Evolutionary conservation across 805 yeast species (phyloP).

Genomic region (Saccharomycopsis fibuligera): DNA sequence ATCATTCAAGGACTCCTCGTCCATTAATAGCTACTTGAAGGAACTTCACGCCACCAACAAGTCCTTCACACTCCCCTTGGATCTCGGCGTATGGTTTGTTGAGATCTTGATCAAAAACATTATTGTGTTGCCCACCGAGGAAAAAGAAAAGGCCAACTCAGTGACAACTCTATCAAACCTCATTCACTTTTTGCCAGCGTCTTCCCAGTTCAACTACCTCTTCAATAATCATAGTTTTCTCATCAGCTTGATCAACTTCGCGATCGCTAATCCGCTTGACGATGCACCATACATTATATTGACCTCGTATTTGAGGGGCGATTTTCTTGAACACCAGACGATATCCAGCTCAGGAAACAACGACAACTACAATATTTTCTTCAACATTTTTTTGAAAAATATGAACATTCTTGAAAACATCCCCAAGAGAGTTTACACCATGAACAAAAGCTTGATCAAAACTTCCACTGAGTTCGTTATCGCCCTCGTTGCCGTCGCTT

Average conservation of each 20-base stretch:
- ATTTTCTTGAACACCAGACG: constrained; percentile 7
- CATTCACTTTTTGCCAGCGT: constrained; percentile 1
- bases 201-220: background rate
- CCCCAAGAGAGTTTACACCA: background rate
- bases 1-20: background rate
- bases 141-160: constrained; percentile 6
- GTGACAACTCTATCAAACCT: constrained; percentile 6
- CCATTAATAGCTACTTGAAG: constrained; percentile 2
- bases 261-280: constrained; percentile 6
- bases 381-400: constrained; percentile 4
- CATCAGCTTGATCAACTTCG: background rate
- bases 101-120: background rate
- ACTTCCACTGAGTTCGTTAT: constrained; percentile 3
- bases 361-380: background rate
- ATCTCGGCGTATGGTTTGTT: background rate
- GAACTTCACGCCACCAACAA: constrained; percentile 1
- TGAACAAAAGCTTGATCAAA: background rate
- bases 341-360: background rate
- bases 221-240: constrained; percentile 5
- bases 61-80: background rate
- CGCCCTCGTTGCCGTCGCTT: background rate
- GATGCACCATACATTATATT: constrained; percentile 14
- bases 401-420: constrained; percentile 5
- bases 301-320: constrained; percentile 7
- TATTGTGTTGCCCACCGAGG: background rate